These are phyloP conservation scores for Erythrobasidium hasegawianum DNA, from an alignment of 1,284 basidiomycete genomes.

Conservation along the genomic window DNA sequence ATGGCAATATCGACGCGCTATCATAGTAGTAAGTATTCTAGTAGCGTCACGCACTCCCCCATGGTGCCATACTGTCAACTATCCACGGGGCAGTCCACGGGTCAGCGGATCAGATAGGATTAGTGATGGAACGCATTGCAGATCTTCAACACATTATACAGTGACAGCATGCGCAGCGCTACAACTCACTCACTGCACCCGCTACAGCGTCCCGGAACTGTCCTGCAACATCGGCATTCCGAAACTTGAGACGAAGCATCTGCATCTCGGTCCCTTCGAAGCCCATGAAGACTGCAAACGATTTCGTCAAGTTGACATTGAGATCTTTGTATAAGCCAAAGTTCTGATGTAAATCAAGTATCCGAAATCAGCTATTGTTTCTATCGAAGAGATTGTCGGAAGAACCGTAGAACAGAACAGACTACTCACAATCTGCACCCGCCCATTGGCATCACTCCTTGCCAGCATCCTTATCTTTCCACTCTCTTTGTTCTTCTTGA, in stretches of 20 bases:
- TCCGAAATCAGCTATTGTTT: too few relatives aligned
- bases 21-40: too few relatives aligned
- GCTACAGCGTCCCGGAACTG: slow-evolving; percentile 22
- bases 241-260: slow-evolving; percentile 38
- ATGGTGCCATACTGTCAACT: too few relatives aligned
- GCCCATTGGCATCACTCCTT: slow-evolving; percentile 40
- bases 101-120: too few relatives aligned
- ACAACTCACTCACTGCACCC: slow-evolving; percentile 29
- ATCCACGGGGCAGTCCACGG: too few relatives aligned
- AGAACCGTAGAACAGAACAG: neutral
- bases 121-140: too few relatives aligned
- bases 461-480: slow-evolving; percentile 39
- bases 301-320: slow-evolving; percentile 35
- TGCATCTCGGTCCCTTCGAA: slow-evolving; percentile 35
- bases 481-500: slow-evolving; percentile 40
- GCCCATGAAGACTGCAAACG: slow-evolving; percentile 39
- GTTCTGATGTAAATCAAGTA: slow-evolving; percentile 39
- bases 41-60: too few relatives aligned
- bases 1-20: too few relatives aligned
- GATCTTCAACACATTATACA: too few relatives aligned
- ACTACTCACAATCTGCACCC: slow-evolving; percentile 41
- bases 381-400: too few relatives aligned
- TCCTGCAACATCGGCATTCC: slow-evolving; percentile 35
- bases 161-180: too few relatives aligned
- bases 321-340: slow-evolving; percentile 35